Percentiles rank a stretch among this genome's conserved stretches.
Conservation (phyloP, 352 stramenopile genomes). For the Phytophthora meadii region DNA sequence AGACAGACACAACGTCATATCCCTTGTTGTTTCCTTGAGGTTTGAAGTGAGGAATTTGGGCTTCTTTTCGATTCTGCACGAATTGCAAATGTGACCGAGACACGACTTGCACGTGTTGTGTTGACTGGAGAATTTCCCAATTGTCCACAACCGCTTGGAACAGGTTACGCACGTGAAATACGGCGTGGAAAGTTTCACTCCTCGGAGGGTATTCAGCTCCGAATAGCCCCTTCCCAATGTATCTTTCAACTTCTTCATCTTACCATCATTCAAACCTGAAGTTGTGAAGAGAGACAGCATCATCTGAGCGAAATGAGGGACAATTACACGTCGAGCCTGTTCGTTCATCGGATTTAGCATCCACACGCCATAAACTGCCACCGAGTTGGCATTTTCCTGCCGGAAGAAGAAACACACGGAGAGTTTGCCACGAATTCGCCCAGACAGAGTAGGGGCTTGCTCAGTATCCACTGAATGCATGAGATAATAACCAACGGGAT, state of each 20-base stretch:
- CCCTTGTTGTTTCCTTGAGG: constrained; percentile 11
- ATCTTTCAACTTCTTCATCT: constrained; percentile 35
- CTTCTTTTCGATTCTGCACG: constrained; percentile 22
- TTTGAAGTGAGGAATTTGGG: constrained; percentile 18
- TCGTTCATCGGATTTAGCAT: constrained; percentile 36
- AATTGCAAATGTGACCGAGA: constrained; percentile 13
- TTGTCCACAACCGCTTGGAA: constrained; percentile 12
- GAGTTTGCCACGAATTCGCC: constrained; percentile 37
- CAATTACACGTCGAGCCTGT: constrained; percentile 16
- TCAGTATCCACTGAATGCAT: constrained; percentile 48
- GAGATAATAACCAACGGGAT: constrained; percentile 50
- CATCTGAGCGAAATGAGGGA: constrained; percentile 24
- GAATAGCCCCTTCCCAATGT: constrained; percentile 19
- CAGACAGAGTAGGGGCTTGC: constrained; percentile 19
- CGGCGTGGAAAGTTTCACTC: constrained; percentile 10
- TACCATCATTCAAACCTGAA: constrained; percentile 9
- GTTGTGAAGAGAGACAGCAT: constrained; percentile 29
- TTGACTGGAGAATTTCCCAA: constrained; percentile 15
- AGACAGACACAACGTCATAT: constrained; percentile 14
- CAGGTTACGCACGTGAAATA: constrained; percentile 23
- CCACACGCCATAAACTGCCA: constrained; percentile 49
- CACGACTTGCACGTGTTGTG: constrained; percentile 15
- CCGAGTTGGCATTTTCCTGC: constrained; percentile 28
- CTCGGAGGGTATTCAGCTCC: constrained; percentile 15
- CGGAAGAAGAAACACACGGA: constrained; percentile 49